Conservation (phyloP, 257 asterid genomes). For the Knoxia roxburghii region DNA sequence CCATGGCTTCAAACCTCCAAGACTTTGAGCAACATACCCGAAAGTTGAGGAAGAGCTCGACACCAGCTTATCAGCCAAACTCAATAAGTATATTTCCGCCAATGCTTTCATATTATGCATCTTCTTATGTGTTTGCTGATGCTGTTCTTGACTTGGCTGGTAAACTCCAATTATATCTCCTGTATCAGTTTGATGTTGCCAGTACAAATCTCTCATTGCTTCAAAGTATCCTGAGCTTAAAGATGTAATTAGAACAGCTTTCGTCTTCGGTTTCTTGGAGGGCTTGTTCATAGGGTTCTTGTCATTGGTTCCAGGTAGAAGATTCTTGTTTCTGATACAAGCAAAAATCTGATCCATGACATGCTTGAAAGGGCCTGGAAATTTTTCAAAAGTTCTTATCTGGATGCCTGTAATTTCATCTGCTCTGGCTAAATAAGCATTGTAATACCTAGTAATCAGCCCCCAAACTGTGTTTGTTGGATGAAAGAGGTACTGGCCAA, state of each 20-base stretch:
- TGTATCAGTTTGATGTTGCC: conserved; percentile 47
- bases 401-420: conserved; percentile 66
- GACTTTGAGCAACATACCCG: conserved; percentile 83
- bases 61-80: conserved; percentile 64
- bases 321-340: conserved; percentile 46
- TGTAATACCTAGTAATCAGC: conserved; percentile 51
- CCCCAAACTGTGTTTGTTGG: conserved; percentile 78
- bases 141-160: conserved; percentile 67
- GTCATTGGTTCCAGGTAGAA: conserved; percentile 37
- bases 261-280: conserved; percentile 22
- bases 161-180: conserved; percentile 52
- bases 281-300: conserved; percentile 15
- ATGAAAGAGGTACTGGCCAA: conserved; percentile 70
- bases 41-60: conserved; percentile 77
- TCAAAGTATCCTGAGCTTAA: conserved; percentile 47
- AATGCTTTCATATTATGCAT: conserved; percentile 58
- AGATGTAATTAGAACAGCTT: conserved; percentile 43
- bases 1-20: conserved; percentile 80
- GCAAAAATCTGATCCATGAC: conserved; percentile 51
- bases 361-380: conserved; percentile 37
- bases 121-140: conserved; percentile 42
- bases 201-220: conserved; percentile 43
- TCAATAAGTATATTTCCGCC: conserved; percentile 77
- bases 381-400: conserved; percentile 40
- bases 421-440: conserved; percentile 50